These are phyloP conservation scores for Albifimbria verrucaria DNA, from an alignment of 2,329 filamentous ascomycete species.

Conservation along the genomic window DNA sequence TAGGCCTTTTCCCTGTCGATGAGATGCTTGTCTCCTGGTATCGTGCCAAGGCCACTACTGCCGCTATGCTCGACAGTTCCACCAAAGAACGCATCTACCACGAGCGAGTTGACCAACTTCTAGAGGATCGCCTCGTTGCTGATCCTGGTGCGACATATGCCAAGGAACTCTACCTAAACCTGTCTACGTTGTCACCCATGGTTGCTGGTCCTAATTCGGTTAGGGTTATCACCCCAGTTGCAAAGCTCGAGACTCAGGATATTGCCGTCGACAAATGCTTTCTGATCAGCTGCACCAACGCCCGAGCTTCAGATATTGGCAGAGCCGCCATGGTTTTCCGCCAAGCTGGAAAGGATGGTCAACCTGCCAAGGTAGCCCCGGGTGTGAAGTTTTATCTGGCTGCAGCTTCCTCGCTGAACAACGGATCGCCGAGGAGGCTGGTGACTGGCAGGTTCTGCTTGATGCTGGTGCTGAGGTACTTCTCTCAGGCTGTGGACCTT, in stretches of 20 bases:
- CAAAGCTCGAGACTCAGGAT: constrained; percentile 66
- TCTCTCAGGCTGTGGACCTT: constrained; percentile 74
- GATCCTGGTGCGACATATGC: constrained; percentile 79
- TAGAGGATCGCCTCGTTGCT: constrained; percentile 62
- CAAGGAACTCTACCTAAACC: constrained; percentile 77
- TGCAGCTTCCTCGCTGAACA: constrained; percentile 80
- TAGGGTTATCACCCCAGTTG: constrained; percentile 77
- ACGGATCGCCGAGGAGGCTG: constrained; percentile 68
- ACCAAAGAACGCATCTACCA: constrained; percentile 66
- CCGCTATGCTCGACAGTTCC: constrained; percentile 55
- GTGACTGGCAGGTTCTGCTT: constrained; percentile 81
- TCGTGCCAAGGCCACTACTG: constrained; percentile 69
- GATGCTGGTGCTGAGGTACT: constrained; percentile 74
- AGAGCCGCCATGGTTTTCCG: constrained; percentile 79
- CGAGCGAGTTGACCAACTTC: constrained; percentile 67
- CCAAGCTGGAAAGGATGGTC: constrained; percentile 65
- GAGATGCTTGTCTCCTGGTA: constrained; percentile 68
- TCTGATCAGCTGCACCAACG: constrained; percentile 87
- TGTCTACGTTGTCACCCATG: constrained; percentile 79
- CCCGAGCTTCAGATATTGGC: constrained; percentile 73
- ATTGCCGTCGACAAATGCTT: constrained; percentile 80
- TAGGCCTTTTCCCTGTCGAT: constrained; percentile 72
- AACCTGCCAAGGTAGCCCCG: constrained; percentile 65
- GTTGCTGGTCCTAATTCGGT: constrained; percentile 88
- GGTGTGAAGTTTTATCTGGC: constrained; percentile 87